Evolutionary conservation across 768 basidiomycete species (phyloP).

Genomic region (Cubamyces lactineus): DNA sequence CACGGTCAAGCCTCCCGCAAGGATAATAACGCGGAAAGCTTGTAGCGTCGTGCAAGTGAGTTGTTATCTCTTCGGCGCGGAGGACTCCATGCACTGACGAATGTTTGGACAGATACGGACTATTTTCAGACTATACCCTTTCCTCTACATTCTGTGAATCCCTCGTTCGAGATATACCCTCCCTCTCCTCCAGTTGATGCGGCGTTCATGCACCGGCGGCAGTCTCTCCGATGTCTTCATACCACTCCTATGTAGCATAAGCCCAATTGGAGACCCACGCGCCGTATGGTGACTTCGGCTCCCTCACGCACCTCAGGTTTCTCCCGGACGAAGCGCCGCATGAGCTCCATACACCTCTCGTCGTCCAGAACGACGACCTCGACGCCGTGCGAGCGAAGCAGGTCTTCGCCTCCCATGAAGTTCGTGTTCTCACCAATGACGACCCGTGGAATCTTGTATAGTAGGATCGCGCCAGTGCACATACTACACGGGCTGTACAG

Average conservation of each 20-base stretch:
- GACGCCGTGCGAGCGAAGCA: conserved; percentile 55
- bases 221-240: conserved; percentile 61
- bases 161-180: too few relatives aligned
- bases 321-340: conserved; percentile 58
- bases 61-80: too few relatives aligned
- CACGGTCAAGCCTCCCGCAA: too few relatives aligned
- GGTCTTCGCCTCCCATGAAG: conserved; percentile 56
- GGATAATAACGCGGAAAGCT: too few relatives aligned
- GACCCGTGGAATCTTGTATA: conserved; percentile 66
- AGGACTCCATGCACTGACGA: too few relatives aligned
- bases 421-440: conserved; percentile 67
- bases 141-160: too few relatives aligned
- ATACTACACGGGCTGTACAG: conserved; percentile 60
- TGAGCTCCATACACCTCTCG: conserved; percentile 54
- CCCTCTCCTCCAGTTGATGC: too few relatives aligned
- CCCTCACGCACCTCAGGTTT: conserved; percentile 51
- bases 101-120: too few relatives aligned
- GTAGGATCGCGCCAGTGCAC: conserved; percentile 65
- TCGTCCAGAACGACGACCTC: conserved; percentile 47
- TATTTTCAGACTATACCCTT: too few relatives aligned
- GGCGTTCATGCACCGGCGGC: neutral
- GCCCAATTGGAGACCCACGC: neutral
- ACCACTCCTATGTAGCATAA: conserved; percentile 47
- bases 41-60: too few relatives aligned
- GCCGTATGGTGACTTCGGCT: neutral